Percentiles rank a stretch among this genome's conserved stretches.
These are phyloP conservation scores for Allium sativum DNA, from an alignment of 106 monocot genomes.

Conservation along the genomic window DNA sequence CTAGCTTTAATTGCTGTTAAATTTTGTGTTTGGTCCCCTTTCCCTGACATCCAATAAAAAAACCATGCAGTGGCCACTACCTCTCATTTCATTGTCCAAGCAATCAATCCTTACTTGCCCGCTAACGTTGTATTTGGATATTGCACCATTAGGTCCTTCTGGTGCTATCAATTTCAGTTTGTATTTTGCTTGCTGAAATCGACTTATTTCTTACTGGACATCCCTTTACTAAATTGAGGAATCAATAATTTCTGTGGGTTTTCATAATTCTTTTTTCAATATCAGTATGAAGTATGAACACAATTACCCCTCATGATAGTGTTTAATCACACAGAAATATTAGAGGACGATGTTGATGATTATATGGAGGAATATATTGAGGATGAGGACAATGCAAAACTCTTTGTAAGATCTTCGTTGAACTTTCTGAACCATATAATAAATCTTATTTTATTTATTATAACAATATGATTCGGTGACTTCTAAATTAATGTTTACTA, in stretches of 20 bases:
- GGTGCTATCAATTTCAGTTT: neutral
- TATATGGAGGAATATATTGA: conserved; percentile 56
- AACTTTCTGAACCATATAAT: neutral
- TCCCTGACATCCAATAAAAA: no score
- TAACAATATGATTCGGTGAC: neutral
- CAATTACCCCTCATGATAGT: neutral
- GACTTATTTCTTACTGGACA: neutral
- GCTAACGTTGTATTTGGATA: neutral
- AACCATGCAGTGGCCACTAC: no score
- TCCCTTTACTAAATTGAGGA: neutral
- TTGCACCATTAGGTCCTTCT: neutral
- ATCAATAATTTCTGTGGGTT: neutral
- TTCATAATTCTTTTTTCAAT: neutral
- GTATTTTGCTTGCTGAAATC: neutral
- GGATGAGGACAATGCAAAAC: conserved; percentile 29
- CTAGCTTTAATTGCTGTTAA: no score
- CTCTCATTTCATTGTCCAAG: no score
- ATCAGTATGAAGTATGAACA: neutral
- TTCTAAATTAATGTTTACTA: neutral
- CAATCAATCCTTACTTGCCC: no score
- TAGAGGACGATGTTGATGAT: conserved; percentile 38
- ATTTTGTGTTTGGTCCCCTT: no score
- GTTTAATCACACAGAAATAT: conserved; percentile 31
- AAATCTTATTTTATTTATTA: neutral
- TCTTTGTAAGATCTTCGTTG: conserved; percentile 31